Evolutionary conservation across 345 rosid genomes (phyloP).

Genomic region (Camelina neglecta): DNA sequence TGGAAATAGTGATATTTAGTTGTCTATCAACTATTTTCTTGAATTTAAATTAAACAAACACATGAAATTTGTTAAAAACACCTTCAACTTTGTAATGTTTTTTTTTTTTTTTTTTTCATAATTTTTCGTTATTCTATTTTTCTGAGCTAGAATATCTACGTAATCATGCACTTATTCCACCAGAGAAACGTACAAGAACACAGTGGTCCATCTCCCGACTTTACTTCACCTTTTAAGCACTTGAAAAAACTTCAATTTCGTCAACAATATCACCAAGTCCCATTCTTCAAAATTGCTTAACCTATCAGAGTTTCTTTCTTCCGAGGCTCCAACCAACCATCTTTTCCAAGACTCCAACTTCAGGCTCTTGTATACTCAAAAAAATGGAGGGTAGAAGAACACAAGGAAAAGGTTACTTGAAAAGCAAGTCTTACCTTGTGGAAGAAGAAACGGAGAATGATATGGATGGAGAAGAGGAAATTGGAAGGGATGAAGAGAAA

Average conservation of each 20-base stretch:
- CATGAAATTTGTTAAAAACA: slow-evolving; percentile 10
- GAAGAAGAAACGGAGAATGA: slow-evolving; percentile 50
- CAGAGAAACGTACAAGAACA: slow-evolving; percentile 41
- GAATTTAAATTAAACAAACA: slow-evolving; percentile 6
- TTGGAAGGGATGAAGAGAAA: slow-evolving; percentile 45
- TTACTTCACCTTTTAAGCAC: slow-evolving; percentile 43
- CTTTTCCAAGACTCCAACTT: slow-evolving; percentile 7
- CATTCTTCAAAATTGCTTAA: slow-evolving; percentile 35
- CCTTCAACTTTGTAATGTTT: slow-evolving; percentile 1
- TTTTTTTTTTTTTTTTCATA: slow-evolving; percentile 1
- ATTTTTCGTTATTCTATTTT: slow-evolving; percentile 2
- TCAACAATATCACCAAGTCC: slow-evolving; percentile 37
- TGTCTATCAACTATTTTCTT: background rate
- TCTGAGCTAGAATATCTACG: slow-evolving; percentile 32
- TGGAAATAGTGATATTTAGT: background rate
- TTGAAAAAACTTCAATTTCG: slow-evolving; percentile 24
- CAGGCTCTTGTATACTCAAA: background rate
- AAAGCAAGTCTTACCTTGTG: slow-evolving; percentile 47
- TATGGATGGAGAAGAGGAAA: slow-evolving; percentile 61
- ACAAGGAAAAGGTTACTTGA: slow-evolving; percentile 46
- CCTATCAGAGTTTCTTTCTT: slow-evolving; percentile 13
- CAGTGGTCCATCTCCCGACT: slow-evolving; percentile 45
- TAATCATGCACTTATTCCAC: slow-evolving; percentile 42
- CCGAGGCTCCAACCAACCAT: background rate
- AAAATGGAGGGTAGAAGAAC: slow-evolving; percentile 47